A percentile compares a stretch with the other conserved stretches of the same genome.
Evolutionary conservation across 1,284 basidiomycete species (phyloP).

Genomic region (Abortiporus biennis): DNA sequence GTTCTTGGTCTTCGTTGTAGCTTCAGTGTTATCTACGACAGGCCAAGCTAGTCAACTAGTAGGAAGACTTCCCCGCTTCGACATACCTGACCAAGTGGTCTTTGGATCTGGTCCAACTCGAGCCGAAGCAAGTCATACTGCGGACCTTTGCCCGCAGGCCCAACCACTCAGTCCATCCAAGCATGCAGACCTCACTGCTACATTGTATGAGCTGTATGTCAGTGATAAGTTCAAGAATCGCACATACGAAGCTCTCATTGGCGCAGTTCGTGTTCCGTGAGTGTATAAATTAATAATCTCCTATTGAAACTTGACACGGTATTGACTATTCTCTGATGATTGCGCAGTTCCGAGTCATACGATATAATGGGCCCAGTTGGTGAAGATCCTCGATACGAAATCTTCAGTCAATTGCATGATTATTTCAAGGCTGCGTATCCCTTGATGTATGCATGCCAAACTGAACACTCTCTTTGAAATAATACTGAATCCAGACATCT

Average conservation of each 20-base stretch:
- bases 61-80: too few species aligned
- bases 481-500: neutral
- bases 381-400: conserved; percentile 38
- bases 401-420: conserved; percentile 33
- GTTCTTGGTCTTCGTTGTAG: too few species aligned
- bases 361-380: conserved; percentile 38
- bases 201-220: conserved; percentile 31
- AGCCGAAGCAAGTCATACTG: too few species aligned
- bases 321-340: neutral
- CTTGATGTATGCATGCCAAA: conserved; percentile 8
- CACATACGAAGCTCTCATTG: conserved; percentile 48
- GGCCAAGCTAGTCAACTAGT: too few species aligned
- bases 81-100: too few species aligned
- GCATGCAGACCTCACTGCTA: conserved; percentile 35
- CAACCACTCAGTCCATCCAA: conserved; percentile 35
- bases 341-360: conserved; percentile 31
- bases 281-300: conserved; percentile 8
- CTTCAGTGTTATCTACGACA: too few species aligned
- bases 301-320: neutral
- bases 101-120: too few species aligned
- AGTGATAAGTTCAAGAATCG: conserved; percentile 38
- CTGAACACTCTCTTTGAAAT: neutral
- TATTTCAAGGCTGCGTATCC: conserved; percentile 37
- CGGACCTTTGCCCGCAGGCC: conserved; percentile 42
- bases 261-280: conserved; percentile 37